Conservation (phyloP, 2,329 filamentous ascomycete genomes). For the Neofusicoccum kwambonambiense region DNA sequence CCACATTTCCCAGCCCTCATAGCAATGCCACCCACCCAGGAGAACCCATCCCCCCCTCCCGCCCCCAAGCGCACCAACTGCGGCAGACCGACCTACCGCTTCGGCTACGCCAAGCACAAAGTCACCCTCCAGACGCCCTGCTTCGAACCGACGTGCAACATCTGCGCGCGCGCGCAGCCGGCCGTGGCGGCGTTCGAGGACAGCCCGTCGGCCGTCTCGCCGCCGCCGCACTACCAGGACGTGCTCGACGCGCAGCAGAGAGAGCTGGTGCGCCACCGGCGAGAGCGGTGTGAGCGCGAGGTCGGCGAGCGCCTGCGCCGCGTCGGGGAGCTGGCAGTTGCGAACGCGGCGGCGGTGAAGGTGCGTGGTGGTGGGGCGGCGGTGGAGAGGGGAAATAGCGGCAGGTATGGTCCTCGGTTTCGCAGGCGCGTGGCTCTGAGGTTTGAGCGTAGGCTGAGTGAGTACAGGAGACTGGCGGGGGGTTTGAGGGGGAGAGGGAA, state of each 20-base stretch:
- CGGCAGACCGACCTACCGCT: slow-evolving; percentile 3
- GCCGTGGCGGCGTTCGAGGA: neutral
- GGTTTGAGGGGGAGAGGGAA: neutral
- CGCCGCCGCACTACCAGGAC: neutral
- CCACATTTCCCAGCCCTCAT: neutral
- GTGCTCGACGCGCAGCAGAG: too few species aligned
- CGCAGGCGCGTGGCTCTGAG: neutral
- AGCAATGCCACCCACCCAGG: too few species aligned
- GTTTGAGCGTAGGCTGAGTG: neutral
- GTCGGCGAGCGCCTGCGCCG: neutral
- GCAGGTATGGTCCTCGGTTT: neutral
- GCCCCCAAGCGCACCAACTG: slow-evolving; percentile 6
- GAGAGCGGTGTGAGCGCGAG: too few species aligned
- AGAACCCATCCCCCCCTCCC: neutral
- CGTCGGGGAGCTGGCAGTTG: neutral
- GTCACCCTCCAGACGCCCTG: neutral
- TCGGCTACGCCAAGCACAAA: slow-evolving; percentile 2
- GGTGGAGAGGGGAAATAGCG: neutral
- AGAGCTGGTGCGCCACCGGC: neutral
- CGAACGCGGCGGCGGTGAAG: slow-evolving; percentile 4
- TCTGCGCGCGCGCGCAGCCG: neutral
- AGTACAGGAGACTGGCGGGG: neutral
- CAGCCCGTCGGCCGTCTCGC: neutral
- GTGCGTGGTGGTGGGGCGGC: neutral
- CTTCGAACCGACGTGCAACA: slow-evolving; percentile 4